Evolutionary conservation across 306 rosid genomes (phyloP).

Genomic region (Cucurbita maxima): DNA sequence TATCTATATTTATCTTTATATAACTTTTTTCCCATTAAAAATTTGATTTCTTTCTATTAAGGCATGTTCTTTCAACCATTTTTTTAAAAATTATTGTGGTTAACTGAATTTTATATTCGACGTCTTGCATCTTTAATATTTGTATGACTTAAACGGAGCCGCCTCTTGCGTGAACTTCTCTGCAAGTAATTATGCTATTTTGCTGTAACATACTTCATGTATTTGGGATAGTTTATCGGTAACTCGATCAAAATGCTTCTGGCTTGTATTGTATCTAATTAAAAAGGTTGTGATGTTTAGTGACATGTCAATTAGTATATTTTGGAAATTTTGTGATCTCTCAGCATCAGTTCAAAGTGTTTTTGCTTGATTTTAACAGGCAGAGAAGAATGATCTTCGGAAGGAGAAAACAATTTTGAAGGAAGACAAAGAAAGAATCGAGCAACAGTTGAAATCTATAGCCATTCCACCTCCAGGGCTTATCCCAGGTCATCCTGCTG

Average conservation of each 20-base stretch:
- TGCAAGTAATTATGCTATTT: background rate
- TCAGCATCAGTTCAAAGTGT: background rate
- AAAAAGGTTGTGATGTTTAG: background rate
- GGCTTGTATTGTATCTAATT: background rate
- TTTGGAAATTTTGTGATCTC: background rate
- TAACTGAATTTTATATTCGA: background rate
- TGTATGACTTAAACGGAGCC: background rate
- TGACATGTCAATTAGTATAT: background rate
- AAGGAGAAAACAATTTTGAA: constrained; percentile 65
- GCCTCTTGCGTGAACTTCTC: background rate
- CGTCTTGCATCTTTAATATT: background rate
- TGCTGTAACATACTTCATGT: background rate
- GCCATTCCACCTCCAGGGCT: constrained; percentile 43
- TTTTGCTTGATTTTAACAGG: constrained; percentile 21
- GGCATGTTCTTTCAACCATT: background rate
- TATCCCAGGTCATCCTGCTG: constrained; percentile 54
- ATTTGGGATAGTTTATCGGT: background rate
- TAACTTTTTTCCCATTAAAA: background rate
- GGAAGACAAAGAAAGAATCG: constrained; percentile 64
- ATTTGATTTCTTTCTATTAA: background rate
- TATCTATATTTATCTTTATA: background rate
- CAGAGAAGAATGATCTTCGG: constrained; percentile 77
- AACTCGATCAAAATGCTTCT: background rate
- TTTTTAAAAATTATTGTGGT: background rate
- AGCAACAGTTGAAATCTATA: constrained; percentile 52